Conservation (phyloP, 176 grass and related monocot species). For the Stipa capillata region DNA sequence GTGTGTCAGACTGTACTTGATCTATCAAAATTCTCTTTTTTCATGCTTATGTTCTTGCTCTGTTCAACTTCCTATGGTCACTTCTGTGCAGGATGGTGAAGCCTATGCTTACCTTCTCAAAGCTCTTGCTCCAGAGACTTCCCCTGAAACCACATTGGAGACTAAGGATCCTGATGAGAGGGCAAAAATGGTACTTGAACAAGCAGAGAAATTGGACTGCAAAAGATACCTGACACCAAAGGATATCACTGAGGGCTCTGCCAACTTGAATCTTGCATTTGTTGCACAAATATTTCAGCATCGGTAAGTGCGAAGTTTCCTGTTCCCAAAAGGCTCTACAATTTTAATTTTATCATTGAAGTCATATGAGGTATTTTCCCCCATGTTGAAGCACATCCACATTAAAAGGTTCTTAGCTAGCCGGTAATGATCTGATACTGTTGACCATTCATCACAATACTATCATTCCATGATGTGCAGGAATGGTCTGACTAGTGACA, state of each 20-base stretch:
- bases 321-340: neutral
- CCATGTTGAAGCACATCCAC: neutral
- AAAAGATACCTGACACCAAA: conserved; percentile 94
- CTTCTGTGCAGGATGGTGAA: conserved; percentile 72
- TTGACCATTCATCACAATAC: conserved; percentile 9
- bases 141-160: conserved; percentile 48
- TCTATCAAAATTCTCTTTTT: neutral
- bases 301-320: conserved; percentile 36
- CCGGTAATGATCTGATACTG: neutral
- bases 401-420: neutral
- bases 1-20: neutral
- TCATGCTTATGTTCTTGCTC: conserved; percentile 5
- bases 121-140: conserved; percentile 88
- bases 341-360: neutral
- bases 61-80: conserved; percentile 17
- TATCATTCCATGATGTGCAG: conserved; percentile 28
- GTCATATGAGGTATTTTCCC: neutral
- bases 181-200: conserved; percentile 90
- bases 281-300: conserved; percentile 99
- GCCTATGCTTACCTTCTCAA: conserved; percentile 99
- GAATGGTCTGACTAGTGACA: conserved; percentile 88
- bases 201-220: conserved; percentile 93
- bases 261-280: conserved; percentile 99
- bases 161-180: conserved; percentile 76
- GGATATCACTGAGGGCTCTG: conserved; percentile 94